Conservation (phyloP, 345 rosid species). For the Sonneratia caseolaris region DNA sequence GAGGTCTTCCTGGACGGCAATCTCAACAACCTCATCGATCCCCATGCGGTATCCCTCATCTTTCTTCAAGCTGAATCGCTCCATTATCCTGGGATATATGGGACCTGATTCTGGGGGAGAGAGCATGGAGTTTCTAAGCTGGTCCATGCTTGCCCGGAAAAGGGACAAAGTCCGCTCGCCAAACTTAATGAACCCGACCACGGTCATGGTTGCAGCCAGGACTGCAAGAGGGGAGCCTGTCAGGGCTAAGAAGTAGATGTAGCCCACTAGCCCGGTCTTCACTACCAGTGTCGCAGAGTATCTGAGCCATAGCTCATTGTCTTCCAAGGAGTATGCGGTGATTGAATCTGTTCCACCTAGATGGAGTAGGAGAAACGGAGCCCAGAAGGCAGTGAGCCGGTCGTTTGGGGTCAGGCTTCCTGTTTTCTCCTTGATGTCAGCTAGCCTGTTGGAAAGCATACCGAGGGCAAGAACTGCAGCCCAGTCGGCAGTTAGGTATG, state of each 20-base stretch:
- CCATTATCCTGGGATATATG: constrained; percentile 16
- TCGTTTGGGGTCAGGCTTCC: background rate
- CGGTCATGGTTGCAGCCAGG: constrained; percentile 18
- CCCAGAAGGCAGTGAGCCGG: constrained; percentile 18
- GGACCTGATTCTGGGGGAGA: constrained; percentile 16
- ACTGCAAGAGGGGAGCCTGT: constrained; percentile 10
- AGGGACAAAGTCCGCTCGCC: constrained; percentile 32
- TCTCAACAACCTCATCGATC: background rate
- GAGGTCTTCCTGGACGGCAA: background rate
- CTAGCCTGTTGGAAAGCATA: constrained; percentile 12
- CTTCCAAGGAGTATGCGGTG: constrained; percentile 20
- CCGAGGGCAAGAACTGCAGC: constrained; percentile 19
- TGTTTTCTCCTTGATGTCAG: background rate
- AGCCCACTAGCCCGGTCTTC: constrained; percentile 16
- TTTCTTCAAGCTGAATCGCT: constrained; percentile 6
- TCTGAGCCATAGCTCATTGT: constrained; percentile 22
- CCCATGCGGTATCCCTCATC: constrained; percentile 2
- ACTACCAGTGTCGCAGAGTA: constrained; percentile 10
- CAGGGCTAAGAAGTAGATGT: constrained; percentile 23
- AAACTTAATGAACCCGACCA: constrained; percentile 32
- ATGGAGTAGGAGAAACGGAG: constrained; percentile 26
- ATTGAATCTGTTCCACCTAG: constrained; percentile 21
- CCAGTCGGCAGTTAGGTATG: constrained; percentile 23
- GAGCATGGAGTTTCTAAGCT: constrained; percentile 23
- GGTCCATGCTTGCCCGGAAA: constrained; percentile 30